Percentiles rank a stretch among this genome's conserved stretches.
Evolutionary conservation across 805 yeast genomes (phyloP).

Genomic region (Myxozyma sirexii): DNA sequence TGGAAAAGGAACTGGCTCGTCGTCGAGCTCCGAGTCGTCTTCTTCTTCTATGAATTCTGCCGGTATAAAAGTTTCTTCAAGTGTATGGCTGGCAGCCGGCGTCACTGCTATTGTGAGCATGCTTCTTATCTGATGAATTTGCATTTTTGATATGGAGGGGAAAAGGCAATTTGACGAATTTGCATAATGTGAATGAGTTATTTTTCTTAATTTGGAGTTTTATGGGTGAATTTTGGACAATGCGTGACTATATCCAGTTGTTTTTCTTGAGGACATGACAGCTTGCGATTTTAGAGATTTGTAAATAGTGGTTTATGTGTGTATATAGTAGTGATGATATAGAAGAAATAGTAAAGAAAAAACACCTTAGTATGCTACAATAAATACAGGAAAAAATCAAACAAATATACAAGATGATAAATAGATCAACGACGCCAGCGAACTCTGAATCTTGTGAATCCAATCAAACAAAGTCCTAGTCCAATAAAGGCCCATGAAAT

Average conservation of each 20-base stretch:
- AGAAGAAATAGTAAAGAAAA: too few species aligned
- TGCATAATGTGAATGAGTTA: neutral
- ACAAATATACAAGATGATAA: neutral
- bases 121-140: neutral
- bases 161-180: neutral
- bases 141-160: neutral
- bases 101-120: neutral
- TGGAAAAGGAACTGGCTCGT: constrained; percentile 12
- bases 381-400: too few species aligned
- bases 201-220: neutral
- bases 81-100: neutral
- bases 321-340: too few species aligned
- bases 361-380: neutral
- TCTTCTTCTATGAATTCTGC: neutral
- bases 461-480: neutral
- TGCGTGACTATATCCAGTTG: too few species aligned
- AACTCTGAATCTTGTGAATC: neutral
- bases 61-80: neutral
- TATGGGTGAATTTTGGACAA: neutral
- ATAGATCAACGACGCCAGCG: neutral
- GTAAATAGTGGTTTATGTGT: too few species aligned
- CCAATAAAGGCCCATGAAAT: neutral
- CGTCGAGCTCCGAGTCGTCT: neutral
- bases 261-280: too few species aligned
- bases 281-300: too few species aligned